phyloP scores from a whole-genome alignment of 2,329 filamentous ascomycete genomes.

The Ascocoryne sarcoides region DNA sequence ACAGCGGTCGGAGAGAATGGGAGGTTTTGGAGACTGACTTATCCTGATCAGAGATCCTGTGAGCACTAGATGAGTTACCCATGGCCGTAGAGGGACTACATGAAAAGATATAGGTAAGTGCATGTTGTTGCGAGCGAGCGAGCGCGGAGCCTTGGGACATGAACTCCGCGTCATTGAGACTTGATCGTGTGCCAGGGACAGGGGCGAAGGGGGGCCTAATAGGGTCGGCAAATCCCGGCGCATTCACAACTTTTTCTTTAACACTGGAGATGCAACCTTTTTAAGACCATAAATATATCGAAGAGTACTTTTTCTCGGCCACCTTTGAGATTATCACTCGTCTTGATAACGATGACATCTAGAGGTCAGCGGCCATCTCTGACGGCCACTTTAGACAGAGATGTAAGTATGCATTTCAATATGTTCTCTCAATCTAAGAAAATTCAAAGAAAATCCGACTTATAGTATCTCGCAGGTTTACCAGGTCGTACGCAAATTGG shows the following conservation, averaged over 20 bases:
- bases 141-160: constrained; percentile 5
- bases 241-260: too few species aligned
- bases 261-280: too few species aligned
- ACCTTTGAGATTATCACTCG: too few species aligned
- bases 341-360: too few species aligned
- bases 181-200: constrained; percentile 8
- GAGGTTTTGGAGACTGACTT: constrained; percentile 48
- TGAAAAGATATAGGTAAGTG: constrained; percentile 1
- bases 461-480: constrained; percentile 46
- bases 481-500: constrained; percentile 67
- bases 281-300: too few species aligned
- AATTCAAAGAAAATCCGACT: background rate
- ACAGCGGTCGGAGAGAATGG: background rate
- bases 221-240: too few species aligned
- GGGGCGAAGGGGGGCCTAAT: too few species aligned
- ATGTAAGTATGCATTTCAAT: constrained; percentile 26
- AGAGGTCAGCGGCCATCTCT: constrained; percentile 38
- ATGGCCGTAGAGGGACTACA: constrained; percentile 32
- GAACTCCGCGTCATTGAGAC: constrained; percentile 5
- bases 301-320: too few species aligned
- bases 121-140: constrained; percentile 7
- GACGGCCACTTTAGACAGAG: constrained; percentile 52
- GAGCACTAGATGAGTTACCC: constrained; percentile 55
- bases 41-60: constrained; percentile 72
- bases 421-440: background rate